Evolutionary conservation across 805 yeast species (phyloP), one percentile per base, ranked within the genome.

Genomic region (Saturnispora bothae): DNA sequence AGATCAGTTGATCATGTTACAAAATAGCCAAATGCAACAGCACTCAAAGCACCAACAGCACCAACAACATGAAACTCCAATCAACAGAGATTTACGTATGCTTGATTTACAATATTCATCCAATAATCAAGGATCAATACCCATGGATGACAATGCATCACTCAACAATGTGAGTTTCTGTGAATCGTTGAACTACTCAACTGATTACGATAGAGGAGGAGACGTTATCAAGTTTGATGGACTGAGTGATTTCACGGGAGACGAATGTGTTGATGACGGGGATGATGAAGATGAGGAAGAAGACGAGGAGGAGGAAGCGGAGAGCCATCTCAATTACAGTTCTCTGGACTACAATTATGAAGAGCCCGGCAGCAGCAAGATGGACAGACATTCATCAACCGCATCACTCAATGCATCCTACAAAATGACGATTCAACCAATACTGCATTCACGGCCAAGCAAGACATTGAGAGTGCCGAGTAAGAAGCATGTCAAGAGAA

Each of bases 381-480:
- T 19, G 21, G 34, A 31, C 17, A 29, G 23, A 17, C 39, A 31
- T 26, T 14, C 46, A 10, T 45, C 48, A 5, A 40, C 42, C 6
- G 48, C 45, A 30, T 56, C 60, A 14, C 31, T 54, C 27, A 52
- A 57, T 39, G 58, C 48, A 5, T 51, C 60, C 3, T 57, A 51
- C 36, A 48, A 53, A 17, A 50, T 57, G 46, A 50, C 50, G 34
- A 41, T 52, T 22, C 46, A 50, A 8, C 58, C 57, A 5, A 47
- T 13, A 17, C 38, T 57, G 17, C 50, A 43, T 28, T 40, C 51
- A 29, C 52, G 51, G 26, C 51, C 47, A 32, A 41, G 51, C 18
- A 53, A 49, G 40, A 36, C 47, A n/a, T 48, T 53, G 40, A 47
- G 48, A 28, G 39, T 47, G n/a, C 45, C 55, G 3, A 56, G 58